phyloP scores from a whole-genome alignment of 1,284 basidiomycete species.

The Microbotryum violaceum region DNA sequence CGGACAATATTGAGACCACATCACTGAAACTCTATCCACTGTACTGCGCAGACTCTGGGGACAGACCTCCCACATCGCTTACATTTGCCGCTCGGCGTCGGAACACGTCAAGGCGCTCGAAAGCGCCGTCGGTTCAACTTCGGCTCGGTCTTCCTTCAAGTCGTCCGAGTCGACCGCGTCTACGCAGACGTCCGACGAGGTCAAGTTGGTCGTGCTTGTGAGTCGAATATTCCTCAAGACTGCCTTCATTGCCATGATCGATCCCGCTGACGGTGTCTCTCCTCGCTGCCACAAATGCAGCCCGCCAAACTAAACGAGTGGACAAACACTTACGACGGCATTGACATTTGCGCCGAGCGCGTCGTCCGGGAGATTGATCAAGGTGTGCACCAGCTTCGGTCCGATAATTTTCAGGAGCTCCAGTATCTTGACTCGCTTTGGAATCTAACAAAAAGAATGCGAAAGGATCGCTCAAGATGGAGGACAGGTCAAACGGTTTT shows the following conservation, averaged over 20 bases:
- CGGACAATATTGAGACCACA: neutral
- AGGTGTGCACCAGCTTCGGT: constrained; percentile 18
- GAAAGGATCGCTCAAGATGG: constrained; percentile 48
- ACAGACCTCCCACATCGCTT: constrained; percentile 19
- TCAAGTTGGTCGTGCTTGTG: constrained; percentile 20
- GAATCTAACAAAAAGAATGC: constrained; percentile 39
- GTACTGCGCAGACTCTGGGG: constrained; percentile 29
- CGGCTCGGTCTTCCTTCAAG: neutral
- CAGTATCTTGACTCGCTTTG: constrained; percentile 37
- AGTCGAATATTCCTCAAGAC: too few relatives aligned
- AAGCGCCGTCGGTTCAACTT: neutral
- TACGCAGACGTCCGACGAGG: neutral
- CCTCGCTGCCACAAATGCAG: too few relatives aligned
- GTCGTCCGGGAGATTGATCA: constrained; percentile 54
- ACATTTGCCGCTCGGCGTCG: constrained; percentile 20
- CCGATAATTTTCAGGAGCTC: constrained; percentile 43
- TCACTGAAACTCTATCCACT: too few relatives aligned
- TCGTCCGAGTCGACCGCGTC: neutral
- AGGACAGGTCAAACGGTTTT: constrained; percentile 57
- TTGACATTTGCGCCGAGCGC: constrained; percentile 65
- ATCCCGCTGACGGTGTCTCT: too few relatives aligned
- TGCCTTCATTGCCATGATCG: too few relatives aligned
- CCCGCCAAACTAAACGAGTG: constrained; percentile 48
- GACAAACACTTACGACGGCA: constrained; percentile 57
- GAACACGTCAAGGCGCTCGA: constrained; percentile 5